These are phyloP conservation scores for Hemisphaericaspora lyxosophila DNA, from an alignment of 1,139 yeast species.

Conservation along the genomic window DNA sequence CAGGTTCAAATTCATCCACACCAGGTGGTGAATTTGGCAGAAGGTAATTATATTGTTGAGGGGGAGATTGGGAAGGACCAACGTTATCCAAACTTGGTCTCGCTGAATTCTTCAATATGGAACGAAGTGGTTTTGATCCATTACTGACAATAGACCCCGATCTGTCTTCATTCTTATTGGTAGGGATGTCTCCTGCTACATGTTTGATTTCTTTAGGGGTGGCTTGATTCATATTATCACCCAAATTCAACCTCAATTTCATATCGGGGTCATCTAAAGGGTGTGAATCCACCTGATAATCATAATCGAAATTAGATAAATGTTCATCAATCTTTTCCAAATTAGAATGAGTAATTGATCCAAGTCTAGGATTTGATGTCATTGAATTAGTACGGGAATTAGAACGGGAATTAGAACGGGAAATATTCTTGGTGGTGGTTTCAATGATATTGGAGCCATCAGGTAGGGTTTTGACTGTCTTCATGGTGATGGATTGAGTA, in stretches of 20 bases:
- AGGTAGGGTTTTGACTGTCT: conserved; percentile 40
- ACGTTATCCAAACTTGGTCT: conserved; percentile 13
- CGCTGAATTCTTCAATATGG: conserved; percentile 35
- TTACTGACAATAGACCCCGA: conserved; percentile 11
- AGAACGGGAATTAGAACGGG: no score
- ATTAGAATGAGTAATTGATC: conserved; percentile 26
- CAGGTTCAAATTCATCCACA: conserved; percentile 3
- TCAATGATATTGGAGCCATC: conserved; percentile 49
- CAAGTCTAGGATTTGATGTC: conserved; percentile 19
- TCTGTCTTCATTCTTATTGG: conserved; percentile 2
- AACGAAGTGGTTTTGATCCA: conserved; percentile 30
- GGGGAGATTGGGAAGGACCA: conserved; percentile 3
- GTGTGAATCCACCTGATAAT: conserved; percentile 33
- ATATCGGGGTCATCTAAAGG: conserved; percentile 11
- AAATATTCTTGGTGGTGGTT: conserved; percentile 45
- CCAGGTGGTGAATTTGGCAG: conserved; percentile 4
- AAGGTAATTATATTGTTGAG: background rate
- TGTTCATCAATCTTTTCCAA: conserved; percentile 47
- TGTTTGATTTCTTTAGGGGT: conserved; percentile 3
- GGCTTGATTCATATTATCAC: conserved; percentile 8
- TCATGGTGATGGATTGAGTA: conserved; percentile 44
- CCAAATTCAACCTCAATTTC: conserved; percentile 12
- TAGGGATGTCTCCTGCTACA: background rate
- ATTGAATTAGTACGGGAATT: conserved; percentile 37
- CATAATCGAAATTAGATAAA: conserved; percentile 45